Conservation (phyloP, 2,329 filamentous ascomycete species). For the Fusarium avenaceum region DNA sequence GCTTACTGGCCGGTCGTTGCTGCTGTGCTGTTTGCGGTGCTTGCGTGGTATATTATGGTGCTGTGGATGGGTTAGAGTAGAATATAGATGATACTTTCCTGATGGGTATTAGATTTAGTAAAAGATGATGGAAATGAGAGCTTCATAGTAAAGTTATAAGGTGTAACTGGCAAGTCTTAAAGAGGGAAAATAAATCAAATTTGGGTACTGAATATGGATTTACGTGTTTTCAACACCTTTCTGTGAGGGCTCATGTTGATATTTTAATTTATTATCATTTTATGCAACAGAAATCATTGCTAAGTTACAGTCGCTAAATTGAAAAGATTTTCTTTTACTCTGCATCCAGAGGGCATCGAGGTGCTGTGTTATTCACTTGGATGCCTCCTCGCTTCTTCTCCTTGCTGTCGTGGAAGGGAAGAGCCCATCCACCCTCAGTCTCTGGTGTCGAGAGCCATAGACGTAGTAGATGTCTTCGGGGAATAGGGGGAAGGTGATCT, state of each 20-base stretch:
- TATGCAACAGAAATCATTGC: slow-evolving; percentile 7
- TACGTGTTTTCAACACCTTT: not conserved
- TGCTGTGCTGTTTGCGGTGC: slow-evolving; percentile 17
- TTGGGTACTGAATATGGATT: not conserved
- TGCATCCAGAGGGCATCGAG: slow-evolving; percentile 81
- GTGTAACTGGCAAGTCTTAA: not conserved
- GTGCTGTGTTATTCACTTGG: slow-evolving; percentile 85
- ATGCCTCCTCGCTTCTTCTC: slow-evolving; percentile 92
- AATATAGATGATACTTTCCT: not conserved
- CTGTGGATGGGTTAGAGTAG: not conserved
- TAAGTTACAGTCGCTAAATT: slow-evolving; percentile 12
- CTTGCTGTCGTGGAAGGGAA: slow-evolving; percentile 84
- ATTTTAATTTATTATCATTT: not conserved
- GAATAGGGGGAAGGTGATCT: slow-evolving; percentile 73
- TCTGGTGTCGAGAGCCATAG: slow-evolving; percentile 88
- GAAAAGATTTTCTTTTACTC: slow-evolving; percentile 66
- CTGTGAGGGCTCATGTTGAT: not conserved
- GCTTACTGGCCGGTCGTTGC: slow-evolving; percentile 1
- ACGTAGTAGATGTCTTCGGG: slow-evolving; percentile 82
- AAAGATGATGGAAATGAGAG: not conserved
- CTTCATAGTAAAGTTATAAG: not conserved
- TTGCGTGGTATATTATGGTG: slow-evolving; percentile 12
- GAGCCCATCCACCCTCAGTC: slow-evolving; percentile 84
- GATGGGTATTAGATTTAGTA: not conserved
- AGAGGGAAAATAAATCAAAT: not conserved